A percentile compares a stretch with the other conserved stretches of the same genome.
Evolutionary conservation across 2,329 filamentous ascomycete species (phyloP).

Genomic region (Cylindrodendrum hubeiense): DNA sequence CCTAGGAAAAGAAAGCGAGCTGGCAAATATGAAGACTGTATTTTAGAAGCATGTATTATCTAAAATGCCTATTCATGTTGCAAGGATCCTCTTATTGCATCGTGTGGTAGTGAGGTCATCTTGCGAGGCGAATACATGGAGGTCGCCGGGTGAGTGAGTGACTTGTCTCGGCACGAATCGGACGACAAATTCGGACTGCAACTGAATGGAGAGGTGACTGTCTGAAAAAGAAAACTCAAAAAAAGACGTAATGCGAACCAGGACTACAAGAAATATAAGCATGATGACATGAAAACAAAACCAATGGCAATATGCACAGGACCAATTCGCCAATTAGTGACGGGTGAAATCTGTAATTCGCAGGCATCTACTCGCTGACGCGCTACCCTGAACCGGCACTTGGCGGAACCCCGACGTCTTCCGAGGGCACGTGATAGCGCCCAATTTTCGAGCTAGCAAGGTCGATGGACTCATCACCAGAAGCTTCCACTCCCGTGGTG

Average conservation of each 20-base stretch:
- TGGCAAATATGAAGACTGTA: not conserved
- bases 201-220: not conserved
- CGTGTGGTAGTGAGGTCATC: not conserved
- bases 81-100: not conserved
- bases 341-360: slow-evolving; percentile 11
- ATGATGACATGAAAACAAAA: not conserved
- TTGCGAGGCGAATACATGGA: not conserved
- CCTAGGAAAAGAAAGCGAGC: not conserved
- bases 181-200: not conserved
- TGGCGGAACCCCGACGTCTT: slow-evolving; percentile 34
- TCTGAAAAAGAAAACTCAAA: not conserved
- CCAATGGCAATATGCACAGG: not conserved
- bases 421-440: slow-evolving; percentile 46
- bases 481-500: slow-evolving; percentile 45
- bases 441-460: slow-evolving; percentile 47
- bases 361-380: slow-evolving; percentile 36
- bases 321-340: not conserved
- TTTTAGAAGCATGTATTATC: not conserved
- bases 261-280: not conserved
- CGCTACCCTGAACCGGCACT: slow-evolving; percentile 10
- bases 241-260: not conserved
- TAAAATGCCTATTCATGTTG: not conserved
- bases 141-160: slow-evolving; percentile 1
- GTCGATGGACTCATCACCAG: slow-evolving; percentile 43
- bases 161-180: slow-evolving; percentile 3